Base-by-base conservation (phyloP, 192 early-diverging fungal species). In the Linnemannia schmuckeri region DNA sequence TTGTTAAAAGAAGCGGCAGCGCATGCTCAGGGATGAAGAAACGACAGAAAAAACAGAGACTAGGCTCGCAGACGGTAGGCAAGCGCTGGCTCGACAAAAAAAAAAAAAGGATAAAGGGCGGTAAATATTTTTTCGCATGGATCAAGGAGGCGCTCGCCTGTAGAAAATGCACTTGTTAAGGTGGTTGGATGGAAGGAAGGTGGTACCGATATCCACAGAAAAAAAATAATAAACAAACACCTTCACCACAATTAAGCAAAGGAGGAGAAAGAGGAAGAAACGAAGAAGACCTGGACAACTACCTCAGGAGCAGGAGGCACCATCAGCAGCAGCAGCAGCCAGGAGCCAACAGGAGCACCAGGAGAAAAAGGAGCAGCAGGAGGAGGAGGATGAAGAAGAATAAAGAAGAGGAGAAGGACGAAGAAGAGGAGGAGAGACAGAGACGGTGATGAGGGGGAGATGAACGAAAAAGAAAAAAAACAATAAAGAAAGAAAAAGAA, bases 91-190 rank as follows among this genome's bases (percentile, higher is more conserved):
- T 17, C 5, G 61, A 30, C n/a, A 33, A 33, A 66, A 33, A 30
- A 7, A 57, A 63, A 33, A 33, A 66, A 66, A 33, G 61, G 12
- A 20, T 20, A n/a, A n/a, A 24, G 8, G 61, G 61, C 61, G 61
- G 61, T 15, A 35, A 66, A 66, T 35, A 12, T 33, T 66, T 27
- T 30, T 33, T 10, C 33, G 30, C 27, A 27, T 10, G 27, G 27
- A 4, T 27, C 61, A 66, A 66, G 57, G 57, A 63, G n/a, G 1
- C 24, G 7, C 57, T 12, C 24, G 7, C 57, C 9, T 63, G 57
- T 63, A 63, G 57, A 63, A 63, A 63, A 63, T 63, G 57, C 9
- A 63, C 7, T 63, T 63, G 57, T 63, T 27, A 63, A 27, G 57
- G 57, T 63, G 57, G 55, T 61, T 22, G 49, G 49, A 20, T 17